Base-by-base conservation (phyloP, 1,284 basidiomycete species). In the Serendipita sp. region DNA sequence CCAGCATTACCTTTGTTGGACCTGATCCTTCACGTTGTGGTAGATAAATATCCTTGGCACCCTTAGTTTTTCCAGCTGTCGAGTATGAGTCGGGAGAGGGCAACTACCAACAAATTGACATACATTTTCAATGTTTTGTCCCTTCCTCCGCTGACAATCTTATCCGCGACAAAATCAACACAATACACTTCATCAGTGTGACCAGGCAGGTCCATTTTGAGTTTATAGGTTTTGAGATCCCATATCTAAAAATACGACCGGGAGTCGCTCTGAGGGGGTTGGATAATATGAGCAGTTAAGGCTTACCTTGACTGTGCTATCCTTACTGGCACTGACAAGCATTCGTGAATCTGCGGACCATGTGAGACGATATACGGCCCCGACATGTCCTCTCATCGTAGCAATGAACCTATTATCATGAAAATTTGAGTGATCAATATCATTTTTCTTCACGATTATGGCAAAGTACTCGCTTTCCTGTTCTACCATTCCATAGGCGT, bases 121-220 rank as follows among this genome's bases (percentile, higher is more conserved):
- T 68, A 87, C 86, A 87, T 87, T 73, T 89, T 89, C 1, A 89
- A 78, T 22, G 78, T 82, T 55, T 79, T 76, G 72, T 89, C 87
- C 42, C 82, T 74, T 38, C 96, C 95, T 12, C 94, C 96, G 71
- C 92, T 95, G 65, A 97, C 93, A 35, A 98, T 83, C 73, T 98
- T 98, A 76, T 99, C 95, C 1, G 93, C 95, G 0, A 96, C 92
- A 71, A 95, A 96, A 72, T 96, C 93, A 22, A 99, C 95, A 70
- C 95, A 99, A 75, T 98, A 98, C 30, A 99, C 95, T 73, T 99
- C 96, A 70, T 99, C 95, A 0, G 88, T 90, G 71, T 99, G 96
- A 2, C 95, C 96, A 0, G 94, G 92, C 29, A 99, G 80, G 72
- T 99, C 95, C 2, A 83, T 85, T 70, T 91, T 87, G 67, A 98